Conservation (phyloP, 305 asterid genomes). For the Caryopteris hybrid region DNA sequence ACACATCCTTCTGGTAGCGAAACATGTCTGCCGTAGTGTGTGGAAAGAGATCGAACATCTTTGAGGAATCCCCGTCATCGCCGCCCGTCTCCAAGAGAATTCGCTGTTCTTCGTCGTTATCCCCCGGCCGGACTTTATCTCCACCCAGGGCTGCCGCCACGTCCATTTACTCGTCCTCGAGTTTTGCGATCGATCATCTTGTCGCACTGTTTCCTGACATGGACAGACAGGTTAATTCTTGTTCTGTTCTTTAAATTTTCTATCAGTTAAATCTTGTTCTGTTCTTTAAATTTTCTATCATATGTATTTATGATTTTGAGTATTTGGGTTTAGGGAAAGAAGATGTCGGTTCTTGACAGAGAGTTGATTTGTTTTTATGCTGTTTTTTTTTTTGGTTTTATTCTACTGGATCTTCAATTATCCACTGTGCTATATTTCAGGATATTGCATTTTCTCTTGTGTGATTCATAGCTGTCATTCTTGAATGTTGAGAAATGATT, state of each 20-base stretch:
- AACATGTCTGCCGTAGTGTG: conserved; percentile 99
- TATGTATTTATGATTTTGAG: background rate
- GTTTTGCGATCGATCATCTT: conserved; percentile 60
- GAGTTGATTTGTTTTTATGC: background rate
- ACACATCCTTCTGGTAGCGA: conserved; percentile 32
- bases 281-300: background rate
- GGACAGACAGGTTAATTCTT: conserved; percentile 80
- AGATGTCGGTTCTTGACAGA: background rate
- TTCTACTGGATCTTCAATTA: background rate
- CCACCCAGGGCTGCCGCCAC: conserved; percentile 50
- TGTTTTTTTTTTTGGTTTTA: background rate
- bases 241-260: background rate
- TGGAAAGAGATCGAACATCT: conserved; percentile 96
- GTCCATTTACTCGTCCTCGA: conserved; percentile 26
- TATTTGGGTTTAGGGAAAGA: background rate
- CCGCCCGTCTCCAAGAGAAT: conserved; percentile 79
- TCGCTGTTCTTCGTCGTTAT: conserved; percentile 73
- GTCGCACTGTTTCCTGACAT: conserved; percentile 72
- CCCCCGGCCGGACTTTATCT: conserved; percentile 53
- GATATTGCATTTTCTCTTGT: background rate
- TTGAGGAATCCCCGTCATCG: conserved; percentile 89
- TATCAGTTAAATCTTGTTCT: conserved; percentile 30
- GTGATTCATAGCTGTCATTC: background rate
- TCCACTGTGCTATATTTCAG: background rate
- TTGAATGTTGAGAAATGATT: background rate